These are phyloP conservation scores for Astrothelium subdiscretum DNA, from an alignment of 495 filamentous ascomycete genomes.

Conservation along the genomic window DNA sequence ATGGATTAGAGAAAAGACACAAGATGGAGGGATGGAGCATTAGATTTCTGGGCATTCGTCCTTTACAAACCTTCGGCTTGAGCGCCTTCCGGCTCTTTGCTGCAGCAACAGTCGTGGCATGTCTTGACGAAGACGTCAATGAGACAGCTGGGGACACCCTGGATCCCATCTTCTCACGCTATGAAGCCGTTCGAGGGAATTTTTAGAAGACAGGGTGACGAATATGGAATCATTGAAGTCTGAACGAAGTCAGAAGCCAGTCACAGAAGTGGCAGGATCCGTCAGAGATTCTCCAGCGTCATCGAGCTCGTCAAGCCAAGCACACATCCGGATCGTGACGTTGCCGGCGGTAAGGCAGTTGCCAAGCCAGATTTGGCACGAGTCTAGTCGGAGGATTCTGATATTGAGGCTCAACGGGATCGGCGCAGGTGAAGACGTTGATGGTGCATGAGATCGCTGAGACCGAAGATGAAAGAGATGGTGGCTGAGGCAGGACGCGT, in stretches of 20 bases:
- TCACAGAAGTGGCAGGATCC: not conserved
- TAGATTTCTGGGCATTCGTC: not conserved
- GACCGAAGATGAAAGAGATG: not conserved
- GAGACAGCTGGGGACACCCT: not conserved
- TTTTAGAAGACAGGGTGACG: not conserved
- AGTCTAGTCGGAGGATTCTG: not conserved
- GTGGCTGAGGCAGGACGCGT: not conserved
- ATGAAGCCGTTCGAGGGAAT: not conserved
- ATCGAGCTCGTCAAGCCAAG: not conserved
- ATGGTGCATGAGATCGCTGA: not conserved
- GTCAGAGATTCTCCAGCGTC: not conserved
- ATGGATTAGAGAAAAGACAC: not conserved
- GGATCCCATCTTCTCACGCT: not conserved
- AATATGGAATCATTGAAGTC: not conserved
- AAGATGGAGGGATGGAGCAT: not conserved
- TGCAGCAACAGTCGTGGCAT: not conserved
- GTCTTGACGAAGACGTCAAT: not conserved
- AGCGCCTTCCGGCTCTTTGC: not conserved
- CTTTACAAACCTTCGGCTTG: not conserved
- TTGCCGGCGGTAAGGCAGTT: not conserved
- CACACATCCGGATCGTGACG: not conserved
- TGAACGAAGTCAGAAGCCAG: not conserved
- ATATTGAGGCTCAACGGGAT: conserved; percentile 1
- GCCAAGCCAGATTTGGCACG: not conserved
- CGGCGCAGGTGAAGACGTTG: not conserved